Conservation (phyloP, 2,329 filamentous ascomycete genomes). For the Monosporascus sp. region DNA sequence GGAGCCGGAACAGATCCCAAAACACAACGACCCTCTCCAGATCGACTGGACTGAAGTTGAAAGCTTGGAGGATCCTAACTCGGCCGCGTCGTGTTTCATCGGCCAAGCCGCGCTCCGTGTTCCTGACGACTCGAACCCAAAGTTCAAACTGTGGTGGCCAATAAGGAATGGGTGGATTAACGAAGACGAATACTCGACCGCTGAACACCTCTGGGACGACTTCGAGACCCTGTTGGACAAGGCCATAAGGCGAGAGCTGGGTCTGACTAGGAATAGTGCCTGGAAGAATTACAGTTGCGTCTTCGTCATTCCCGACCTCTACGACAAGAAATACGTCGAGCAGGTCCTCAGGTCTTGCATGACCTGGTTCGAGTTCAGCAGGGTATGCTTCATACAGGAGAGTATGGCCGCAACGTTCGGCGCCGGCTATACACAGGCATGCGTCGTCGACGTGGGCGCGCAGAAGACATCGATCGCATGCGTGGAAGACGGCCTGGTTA, state of each 20-base stretch:
- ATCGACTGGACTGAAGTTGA: constrained; percentile 92
- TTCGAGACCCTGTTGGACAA: constrained; percentile 83
- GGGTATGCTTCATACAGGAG: constrained; percentile 92
- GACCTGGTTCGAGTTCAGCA: constrained; percentile 82
- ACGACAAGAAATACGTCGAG: constrained; percentile 90
- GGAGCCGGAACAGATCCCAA: constrained; percentile 79
- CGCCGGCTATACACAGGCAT: constrained; percentile 88
- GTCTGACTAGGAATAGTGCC: constrained; percentile 69
- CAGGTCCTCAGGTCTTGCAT: constrained; percentile 80
- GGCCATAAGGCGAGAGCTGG: constrained; percentile 79
- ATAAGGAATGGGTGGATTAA: constrained; percentile 84
- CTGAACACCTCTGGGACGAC: constrained; percentile 78
- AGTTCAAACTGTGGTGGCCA: constrained; percentile 92
- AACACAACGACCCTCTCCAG: constrained; percentile 90
- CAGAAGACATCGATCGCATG: constrained; percentile 97
- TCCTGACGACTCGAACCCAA: constrained; percentile 80
- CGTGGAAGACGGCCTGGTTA: constrained; percentile 90
- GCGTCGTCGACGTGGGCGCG: constrained; percentile 92
- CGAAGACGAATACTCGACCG: constrained; percentile 78
- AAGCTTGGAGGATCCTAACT: constrained; percentile 59
- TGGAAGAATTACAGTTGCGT: constrained; percentile 92
- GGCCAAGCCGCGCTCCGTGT: constrained; percentile 80
- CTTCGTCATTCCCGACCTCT: constrained; percentile 94
- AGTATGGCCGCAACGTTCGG: constrained; percentile 93
- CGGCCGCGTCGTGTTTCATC: constrained; percentile 61